These are phyloP conservation scores for Nitzschia palea DNA, from an alignment of 108 stramenopile genomes.

Conservation along the genomic window DNA sequence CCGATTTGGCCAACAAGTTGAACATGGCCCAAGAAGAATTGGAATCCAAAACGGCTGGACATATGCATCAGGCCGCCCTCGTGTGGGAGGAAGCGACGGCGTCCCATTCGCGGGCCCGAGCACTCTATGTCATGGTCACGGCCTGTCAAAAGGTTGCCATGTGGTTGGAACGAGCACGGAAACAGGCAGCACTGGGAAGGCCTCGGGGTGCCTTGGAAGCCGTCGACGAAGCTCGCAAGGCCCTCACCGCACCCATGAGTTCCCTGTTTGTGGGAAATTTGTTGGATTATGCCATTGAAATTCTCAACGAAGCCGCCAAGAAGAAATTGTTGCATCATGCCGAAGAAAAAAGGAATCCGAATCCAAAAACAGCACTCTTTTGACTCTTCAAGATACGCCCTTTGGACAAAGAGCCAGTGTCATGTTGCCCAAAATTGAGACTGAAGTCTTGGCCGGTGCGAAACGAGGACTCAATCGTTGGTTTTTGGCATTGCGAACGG, in stretches of 20 bases:
- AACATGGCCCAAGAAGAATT: constrained; percentile 69
- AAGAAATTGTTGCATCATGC: constrained; percentile 6
- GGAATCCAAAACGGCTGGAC: constrained; percentile 70
- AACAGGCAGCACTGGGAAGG: constrained; percentile 76
- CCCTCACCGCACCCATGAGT: constrained; percentile 70
- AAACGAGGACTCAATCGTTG: constrained; percentile 81
- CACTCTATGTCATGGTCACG: constrained; percentile 71
- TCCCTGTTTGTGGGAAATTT: constrained; percentile 40
- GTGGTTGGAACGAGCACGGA: constrained; percentile 70
- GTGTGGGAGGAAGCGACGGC: constrained; percentile 61
- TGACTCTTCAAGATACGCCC: constrained; percentile 81
- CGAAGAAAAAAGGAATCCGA: constrained; percentile 16
- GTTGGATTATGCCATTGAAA: constrained; percentile 32
- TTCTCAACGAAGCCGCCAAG: constrained; percentile 25
- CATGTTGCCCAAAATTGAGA: constrained; percentile 88
- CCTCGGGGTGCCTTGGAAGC: constrained; percentile 82
- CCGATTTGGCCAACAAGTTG: constrained; percentile 64
- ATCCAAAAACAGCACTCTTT: constrained; percentile 14
- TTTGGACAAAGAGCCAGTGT: constrained; percentile 82
- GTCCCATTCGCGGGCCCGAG: constrained; percentile 62
- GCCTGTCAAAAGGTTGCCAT: constrained; percentile 80
- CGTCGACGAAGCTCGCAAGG: constrained; percentile 82
- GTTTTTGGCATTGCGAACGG: constrained; percentile 81
- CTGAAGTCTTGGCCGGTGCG: constrained; percentile 84
- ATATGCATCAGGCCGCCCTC: constrained; percentile 60